Base-by-base conservation (phyloP, 2,329 filamentous ascomycete genomes). In the Trichoderma oligosporum region DNA sequence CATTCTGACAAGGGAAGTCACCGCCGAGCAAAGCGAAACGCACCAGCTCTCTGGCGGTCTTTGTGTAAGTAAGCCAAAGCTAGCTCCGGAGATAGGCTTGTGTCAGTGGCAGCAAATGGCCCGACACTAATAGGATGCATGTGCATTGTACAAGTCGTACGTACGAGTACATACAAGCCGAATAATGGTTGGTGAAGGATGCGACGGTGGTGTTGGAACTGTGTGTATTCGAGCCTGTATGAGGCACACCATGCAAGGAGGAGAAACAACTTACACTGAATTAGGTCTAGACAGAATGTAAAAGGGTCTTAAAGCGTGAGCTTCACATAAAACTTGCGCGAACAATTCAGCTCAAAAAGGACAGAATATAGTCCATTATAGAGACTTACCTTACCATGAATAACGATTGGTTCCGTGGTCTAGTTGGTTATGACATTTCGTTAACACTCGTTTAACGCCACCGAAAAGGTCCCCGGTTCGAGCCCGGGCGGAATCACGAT, bases 401-500 rank as follows among this genome's bases (percentile, higher is more conserved):
- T 27, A 4, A 20, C 33, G 33, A 51, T 38, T 56, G 53, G 53
- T 56, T 48, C 44, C 53, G 53, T 56, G 44, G 53, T 56, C 53
- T 56, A 56, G 53, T 56, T 56, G 53, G 53, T 55, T 48, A 56
- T 56, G 53, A 48, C 53, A 56, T 56, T 48, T 56, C 53, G 53
- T 48, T 56, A 47, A 56, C 53, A 56, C 20, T 42, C 22, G 39
- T 18, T 55, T 55, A 42, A 55, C 51, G 39, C 51, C 51, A 55
- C 53, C 53, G 53, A 56, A 48, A 56, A 56, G 53, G 53, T 56
- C 53, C 53, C 53, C 53, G 53, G 53, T 56, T 56, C 53, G 53
- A 56, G 44, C 53, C 53, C 53, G 53, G 53, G 53, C 53, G 53
- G 53, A 48, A 56, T 48, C 53, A 56, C 42, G 22, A 44, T 25